phyloP scores from a whole-genome alignment of 495 filamentous ascomycete species.

The Trichoderma asperelloides region DNA sequence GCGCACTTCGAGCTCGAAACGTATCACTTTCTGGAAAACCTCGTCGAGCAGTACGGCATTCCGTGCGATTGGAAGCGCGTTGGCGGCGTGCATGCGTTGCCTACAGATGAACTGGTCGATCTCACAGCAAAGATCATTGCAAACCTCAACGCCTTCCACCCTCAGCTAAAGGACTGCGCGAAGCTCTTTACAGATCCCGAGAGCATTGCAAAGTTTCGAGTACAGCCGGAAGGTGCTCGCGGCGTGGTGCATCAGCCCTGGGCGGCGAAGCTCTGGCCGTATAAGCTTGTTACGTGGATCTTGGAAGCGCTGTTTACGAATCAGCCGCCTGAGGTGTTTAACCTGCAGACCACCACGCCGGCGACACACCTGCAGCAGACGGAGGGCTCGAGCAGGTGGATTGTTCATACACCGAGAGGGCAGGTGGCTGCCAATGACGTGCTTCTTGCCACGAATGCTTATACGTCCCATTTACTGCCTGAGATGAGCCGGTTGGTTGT shows the following conservation, averaged over 20 bases:
- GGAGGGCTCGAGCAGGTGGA: constrained; percentile 29
- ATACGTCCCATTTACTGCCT: constrained; percentile 65
- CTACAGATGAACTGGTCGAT: constrained; percentile 36
- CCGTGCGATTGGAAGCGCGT: constrained; percentile 52
- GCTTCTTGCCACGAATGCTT: constrained; percentile 71
- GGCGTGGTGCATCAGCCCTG: constrained; percentile 39
- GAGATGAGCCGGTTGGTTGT: constrained; percentile 61
- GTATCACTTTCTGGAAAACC: constrained; percentile 39
- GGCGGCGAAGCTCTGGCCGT: constrained; percentile 61
- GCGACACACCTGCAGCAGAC: constrained; percentile 38
- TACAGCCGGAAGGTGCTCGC: constrained; percentile 24
- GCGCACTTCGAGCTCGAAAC: constrained; percentile 58
- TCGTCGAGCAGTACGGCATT: constrained; percentile 44
- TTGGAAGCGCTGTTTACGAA: constrained; percentile 45
- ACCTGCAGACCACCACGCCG: constrained; percentile 66
- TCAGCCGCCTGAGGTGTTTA: constrained; percentile 33
- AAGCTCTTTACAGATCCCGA: constrained; percentile 21
- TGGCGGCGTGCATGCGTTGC: constrained; percentile 46
- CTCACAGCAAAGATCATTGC: constrained; percentile 33
- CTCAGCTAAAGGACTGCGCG: constrained; percentile 37
- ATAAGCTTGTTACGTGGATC: constrained; percentile 63
- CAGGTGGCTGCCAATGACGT: constrained; percentile 47
- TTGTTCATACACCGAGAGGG: constrained; percentile 56
- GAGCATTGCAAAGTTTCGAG: constrained; percentile 23
- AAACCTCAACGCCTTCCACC: constrained; percentile 35